phyloP scores from a whole-genome alignment of 2,329 filamentous ascomycete genomes.

The Penicillium sp. region DNA sequence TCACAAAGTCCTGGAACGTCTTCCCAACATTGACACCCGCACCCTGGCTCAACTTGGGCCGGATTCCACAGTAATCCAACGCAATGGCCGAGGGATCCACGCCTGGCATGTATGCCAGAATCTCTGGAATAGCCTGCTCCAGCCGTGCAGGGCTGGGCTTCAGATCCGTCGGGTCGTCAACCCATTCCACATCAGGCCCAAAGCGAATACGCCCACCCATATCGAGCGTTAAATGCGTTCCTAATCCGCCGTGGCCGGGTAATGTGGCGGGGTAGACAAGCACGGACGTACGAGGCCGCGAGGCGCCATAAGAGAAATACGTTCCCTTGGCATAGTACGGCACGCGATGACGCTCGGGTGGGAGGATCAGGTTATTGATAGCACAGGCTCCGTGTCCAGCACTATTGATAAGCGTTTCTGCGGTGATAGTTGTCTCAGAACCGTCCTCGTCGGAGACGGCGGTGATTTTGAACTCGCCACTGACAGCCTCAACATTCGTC shows the following conservation, averaged over 20 bases:
- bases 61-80: conserved; percentile 86
- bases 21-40: conserved; percentile 56
- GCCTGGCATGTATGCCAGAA: conserved; percentile 72
- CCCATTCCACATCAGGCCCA: conserved; percentile 94
- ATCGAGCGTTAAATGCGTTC: conserved; percentile 91
- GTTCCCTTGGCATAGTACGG: conserved; percentile 90
- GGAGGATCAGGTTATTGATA: conserved; percentile 77
- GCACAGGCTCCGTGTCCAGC: conserved; percentile 75
- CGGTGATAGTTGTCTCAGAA: conserved; percentile 57
- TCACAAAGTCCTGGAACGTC: conserved; percentile 80
- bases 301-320: conserved; percentile 80
- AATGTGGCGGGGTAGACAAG: conserved; percentile 86
- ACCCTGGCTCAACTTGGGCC: conserved; percentile 73
- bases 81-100: conserved; percentile 65
- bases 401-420: conserved; percentile 77
- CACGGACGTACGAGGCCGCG: conserved; percentile 63
- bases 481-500: conserved; percentile 54
- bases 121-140: conserved; percentile 67
- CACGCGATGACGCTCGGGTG: conserved; percentile 49
- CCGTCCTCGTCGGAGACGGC: conserved; percentile 46
- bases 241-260: conserved; percentile 80
- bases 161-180: conserved; percentile 68
- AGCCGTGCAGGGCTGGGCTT: conserved; percentile 64
- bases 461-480: conserved; percentile 71
- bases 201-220: conserved; percentile 81